Percentiles rank a stretch among this genome's conserved stretches.
Conservation (phyloP, 179 eudicot genomes). For the Beta lomatogona region DNA sequence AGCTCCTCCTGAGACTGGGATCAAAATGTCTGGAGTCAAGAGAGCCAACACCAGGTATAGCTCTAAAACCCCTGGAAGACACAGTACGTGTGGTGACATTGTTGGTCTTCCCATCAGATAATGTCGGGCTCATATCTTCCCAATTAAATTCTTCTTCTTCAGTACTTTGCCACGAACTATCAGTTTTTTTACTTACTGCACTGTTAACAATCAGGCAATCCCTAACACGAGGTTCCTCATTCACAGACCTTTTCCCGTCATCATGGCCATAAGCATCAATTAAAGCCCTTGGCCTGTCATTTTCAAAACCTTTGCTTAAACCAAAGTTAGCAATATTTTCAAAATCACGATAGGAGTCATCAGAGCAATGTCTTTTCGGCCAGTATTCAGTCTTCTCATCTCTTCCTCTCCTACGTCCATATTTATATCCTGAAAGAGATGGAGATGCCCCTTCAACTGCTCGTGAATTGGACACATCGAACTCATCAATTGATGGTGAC, state of each 20-base stretch:
- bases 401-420: conserved; percentile 53
- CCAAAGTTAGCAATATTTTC: conserved; percentile 39
- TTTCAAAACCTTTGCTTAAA: conserved; percentile 49
- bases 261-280: conserved; percentile 97
- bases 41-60: conserved; percentile 41
- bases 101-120: conserved; percentile 44
- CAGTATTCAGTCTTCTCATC: conserved; percentile 50
- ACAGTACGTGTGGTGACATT: conserved; percentile 38
- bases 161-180: conserved; percentile 74
- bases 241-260: conserved; percentile 48
- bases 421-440: conserved; percentile 41
- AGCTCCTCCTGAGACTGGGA: conserved; percentile 43
- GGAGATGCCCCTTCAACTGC: conserved; percentile 48
- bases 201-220: conserved; percentile 43
- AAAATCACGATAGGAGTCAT: conserved; percentile 33
- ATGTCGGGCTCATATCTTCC: conserved; percentile 80
- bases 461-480: conserved; percentile 49
- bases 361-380: conserved; percentile 43
- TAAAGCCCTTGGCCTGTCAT: conserved; percentile 81
- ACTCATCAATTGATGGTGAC: conserved; percentile 65
- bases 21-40: conserved; percentile 34
- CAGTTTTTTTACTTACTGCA: conserved; percentile 31
- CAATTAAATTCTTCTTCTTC: conserved; percentile 98
- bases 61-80: conserved; percentile 38
- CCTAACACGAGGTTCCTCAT: conserved; percentile 39